Evolutionary conservation across 2,329 filamentous ascomycete species (phyloP).

Genomic region (Phialemonium atrogriseum): DNA sequence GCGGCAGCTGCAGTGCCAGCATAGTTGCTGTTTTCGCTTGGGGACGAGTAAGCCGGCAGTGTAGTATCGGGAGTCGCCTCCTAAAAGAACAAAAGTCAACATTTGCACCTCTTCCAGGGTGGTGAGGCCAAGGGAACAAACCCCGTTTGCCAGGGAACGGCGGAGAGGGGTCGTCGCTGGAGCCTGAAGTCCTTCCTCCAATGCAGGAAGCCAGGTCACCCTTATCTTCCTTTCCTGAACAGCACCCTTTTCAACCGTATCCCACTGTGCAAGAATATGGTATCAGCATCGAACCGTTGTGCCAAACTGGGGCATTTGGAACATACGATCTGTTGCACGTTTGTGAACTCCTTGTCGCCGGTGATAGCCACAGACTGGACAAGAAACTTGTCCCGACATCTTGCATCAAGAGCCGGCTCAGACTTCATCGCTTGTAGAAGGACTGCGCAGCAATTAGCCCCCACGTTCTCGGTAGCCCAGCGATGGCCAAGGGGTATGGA

Average conservation of each 20-base stretch:
- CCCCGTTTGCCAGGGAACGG: conserved; percentile 18
- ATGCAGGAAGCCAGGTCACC: conserved; percentile 68
- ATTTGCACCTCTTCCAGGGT: background rate
- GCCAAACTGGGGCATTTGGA: background rate
- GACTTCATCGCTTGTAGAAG: conserved; percentile 97
- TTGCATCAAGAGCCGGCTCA: conserved; percentile 76
- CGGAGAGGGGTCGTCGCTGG: conserved; percentile 20
- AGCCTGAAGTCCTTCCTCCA: conserved; percentile 29
- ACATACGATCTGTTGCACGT: conserved; percentile 72
- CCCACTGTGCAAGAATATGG: conserved; percentile 51
- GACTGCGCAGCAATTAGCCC: conserved; percentile 43
- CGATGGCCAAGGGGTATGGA: background rate
- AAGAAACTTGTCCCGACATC: conserved; percentile 96
- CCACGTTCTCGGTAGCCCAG: background rate
- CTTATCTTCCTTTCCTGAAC: conserved; percentile 95
- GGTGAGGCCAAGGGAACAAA: conserved; percentile 9
- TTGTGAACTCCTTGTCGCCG: conserved; percentile 74
- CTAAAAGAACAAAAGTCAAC: conserved; percentile 2
- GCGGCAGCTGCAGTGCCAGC: conserved; percentile 9
- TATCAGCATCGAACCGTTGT: conserved; percentile 14
- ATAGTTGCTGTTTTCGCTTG: conserved; percentile 15
- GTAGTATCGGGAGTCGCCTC: conserved; percentile 23
- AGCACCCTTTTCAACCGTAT: conserved; percentile 64
- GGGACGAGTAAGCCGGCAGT: conserved; percentile 22
- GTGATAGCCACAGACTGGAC: conserved; percentile 86